Base-by-base conservation (phyloP, 1,284 basidiomycete genomes). In the Apiotrichum sp. region DNA sequence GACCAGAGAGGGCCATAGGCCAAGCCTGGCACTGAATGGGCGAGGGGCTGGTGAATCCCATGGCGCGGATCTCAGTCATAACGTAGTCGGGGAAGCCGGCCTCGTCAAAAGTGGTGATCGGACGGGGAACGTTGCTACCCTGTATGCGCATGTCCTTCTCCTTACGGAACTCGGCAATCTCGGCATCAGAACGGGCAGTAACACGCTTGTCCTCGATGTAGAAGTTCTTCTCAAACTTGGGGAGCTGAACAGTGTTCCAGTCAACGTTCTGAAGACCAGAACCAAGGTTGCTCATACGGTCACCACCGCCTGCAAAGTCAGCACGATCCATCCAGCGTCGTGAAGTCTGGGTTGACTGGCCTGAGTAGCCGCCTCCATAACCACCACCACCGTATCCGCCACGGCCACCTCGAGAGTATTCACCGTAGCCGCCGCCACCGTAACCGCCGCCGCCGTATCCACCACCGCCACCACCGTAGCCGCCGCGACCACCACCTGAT, bases 11-110 rank as follows among this genome's bases (percentile, higher is more conserved):
- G 10, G 93, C 93, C 89, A 97, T 96, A 1, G 93, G 93, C 93
- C 93, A 98, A 10, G 93, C 89, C 76, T 98, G 95, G 71, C 93
- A 95, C 77, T 98, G 95, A 71, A 98, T 98, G 53, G 96, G 85
- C 2, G 93, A 93, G 0, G 95, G 95, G 4, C 82, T 76, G 47
- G 82, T 77, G 78, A 98, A 98, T 52, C 95, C 95, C 78, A 96
- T 91, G 34, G 90, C 89, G 63, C 84, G 86, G 76, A 98, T 95
- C 59, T 95, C 92, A 54, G 83, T 79, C 84, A 97, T 85, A 65
- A 98, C 85, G 77, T 98, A 98, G 67, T 97, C 92, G 40, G 95
- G 95, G 79, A 93, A 95, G 56, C 89, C 93, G 65, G 87, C 85
- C 79, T 98, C 95, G 55, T 97, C 92, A 71, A 98, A 98, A 46